Evolutionary conservation across 805 yeast genomes (phyloP).

Genomic region (Scheffersomyces lignosus): DNA sequence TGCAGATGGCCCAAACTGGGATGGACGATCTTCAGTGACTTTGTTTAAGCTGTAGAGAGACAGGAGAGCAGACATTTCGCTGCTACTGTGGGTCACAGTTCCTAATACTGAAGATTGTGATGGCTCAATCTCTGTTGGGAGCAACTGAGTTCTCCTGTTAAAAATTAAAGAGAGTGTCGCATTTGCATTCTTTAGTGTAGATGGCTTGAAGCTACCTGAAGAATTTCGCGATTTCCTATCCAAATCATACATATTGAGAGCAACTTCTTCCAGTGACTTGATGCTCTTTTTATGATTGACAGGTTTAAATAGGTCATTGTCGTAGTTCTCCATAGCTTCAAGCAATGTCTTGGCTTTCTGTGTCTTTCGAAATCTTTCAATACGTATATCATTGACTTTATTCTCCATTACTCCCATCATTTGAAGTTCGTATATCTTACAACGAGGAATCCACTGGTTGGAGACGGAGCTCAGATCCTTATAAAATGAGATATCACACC

Average conservation of each 20-base stretch:
- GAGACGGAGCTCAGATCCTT: slow-evolving; percentile 48
- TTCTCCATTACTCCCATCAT: slow-evolving; percentile 99
- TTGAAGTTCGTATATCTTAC: slow-evolving; percentile 91
- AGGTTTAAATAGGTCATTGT: slow-evolving; percentile 52
- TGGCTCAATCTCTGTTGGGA: slow-evolving; percentile 25
- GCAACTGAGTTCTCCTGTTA: slow-evolving; percentile 13
- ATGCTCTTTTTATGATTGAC: slow-evolving; percentile 9
- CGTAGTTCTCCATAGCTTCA: slow-evolving; percentile 70
- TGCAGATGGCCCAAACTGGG: slow-evolving; percentile 5
- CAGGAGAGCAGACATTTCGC: slow-evolving; percentile 37
- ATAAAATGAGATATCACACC: slow-evolving; percentile 96
- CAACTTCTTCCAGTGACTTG: neutral
- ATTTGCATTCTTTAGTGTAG: slow-evolving; percentile 14
- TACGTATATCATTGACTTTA: slow-evolving; percentile 68
- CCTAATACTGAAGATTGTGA: slow-evolving; percentile 38
- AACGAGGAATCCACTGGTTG: slow-evolving; percentile 86
- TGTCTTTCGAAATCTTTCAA: slow-evolving; percentile 53
- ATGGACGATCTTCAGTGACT: slow-evolving; percentile 18
- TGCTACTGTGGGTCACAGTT: slow-evolving; percentile 30
- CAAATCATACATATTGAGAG: neutral
- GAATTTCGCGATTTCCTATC: neutral
- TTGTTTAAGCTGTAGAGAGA: slow-evolving; percentile 39
- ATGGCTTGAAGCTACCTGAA: slow-evolving; percentile 14
- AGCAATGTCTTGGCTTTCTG: slow-evolving; percentile 40
- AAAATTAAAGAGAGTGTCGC: slow-evolving; percentile 30